A percentile compares a stretch with the other conserved stretches of the same genome.
These are phyloP conservation scores for Cercophora sp. DNA, from an alignment of 495 filamentous ascomycete genomes.

Conservation along the genomic window DNA sequence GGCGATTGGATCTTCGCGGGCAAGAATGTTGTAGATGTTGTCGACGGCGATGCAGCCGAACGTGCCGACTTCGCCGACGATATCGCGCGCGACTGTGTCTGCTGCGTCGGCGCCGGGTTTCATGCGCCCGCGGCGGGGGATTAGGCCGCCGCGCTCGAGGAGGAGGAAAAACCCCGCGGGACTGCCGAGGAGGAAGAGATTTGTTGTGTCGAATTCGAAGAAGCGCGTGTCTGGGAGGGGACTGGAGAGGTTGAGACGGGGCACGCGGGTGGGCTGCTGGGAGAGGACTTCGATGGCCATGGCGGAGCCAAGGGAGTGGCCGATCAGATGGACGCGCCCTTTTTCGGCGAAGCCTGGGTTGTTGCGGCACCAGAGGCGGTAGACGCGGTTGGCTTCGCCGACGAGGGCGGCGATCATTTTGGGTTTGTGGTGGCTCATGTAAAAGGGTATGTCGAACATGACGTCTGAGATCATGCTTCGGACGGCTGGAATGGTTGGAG, in stretches of 20 bases:
- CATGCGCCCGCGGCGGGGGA: slow-evolving; percentile 69
- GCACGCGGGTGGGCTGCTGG: slow-evolving; percentile 67
- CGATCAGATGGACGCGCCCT: slow-evolving; percentile 87
- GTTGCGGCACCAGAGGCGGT: slow-evolving; percentile 86
- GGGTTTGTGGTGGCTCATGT: slow-evolving; percentile 89
- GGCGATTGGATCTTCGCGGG: slow-evolving; percentile 66
- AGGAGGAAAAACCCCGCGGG: slow-evolving; percentile 91
- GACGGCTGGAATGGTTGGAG: slow-evolving; percentile 81
- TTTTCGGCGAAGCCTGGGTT: slow-evolving; percentile 77
- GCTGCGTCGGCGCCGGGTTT: slow-evolving; percentile 65
- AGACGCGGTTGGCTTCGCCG: slow-evolving; percentile 90
- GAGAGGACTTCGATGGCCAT: slow-evolving; percentile 92
- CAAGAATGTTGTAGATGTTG: slow-evolving; percentile 92
- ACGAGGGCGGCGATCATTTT: slow-evolving; percentile 91
- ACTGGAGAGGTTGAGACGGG: slow-evolving; percentile 49
- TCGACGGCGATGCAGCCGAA: slow-evolving; percentile 92
- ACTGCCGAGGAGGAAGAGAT: slow-evolving; percentile 87
- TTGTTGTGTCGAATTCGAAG: slow-evolving; percentile 88
- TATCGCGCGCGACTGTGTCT: slow-evolving; percentile 57
- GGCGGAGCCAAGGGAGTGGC: slow-evolving; percentile 87
- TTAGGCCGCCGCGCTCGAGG: slow-evolving; percentile 74
- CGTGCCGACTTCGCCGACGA: slow-evolving; percentile 69
- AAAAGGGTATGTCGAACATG: slow-evolving; percentile 96
- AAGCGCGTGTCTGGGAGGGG: slow-evolving; percentile 51
- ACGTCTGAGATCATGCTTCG: slow-evolving; percentile 90